These are phyloP conservation scores for Artemisia annua DNA, from an alignment of 129 eudicot genomes.

Conservation along the genomic window DNA sequence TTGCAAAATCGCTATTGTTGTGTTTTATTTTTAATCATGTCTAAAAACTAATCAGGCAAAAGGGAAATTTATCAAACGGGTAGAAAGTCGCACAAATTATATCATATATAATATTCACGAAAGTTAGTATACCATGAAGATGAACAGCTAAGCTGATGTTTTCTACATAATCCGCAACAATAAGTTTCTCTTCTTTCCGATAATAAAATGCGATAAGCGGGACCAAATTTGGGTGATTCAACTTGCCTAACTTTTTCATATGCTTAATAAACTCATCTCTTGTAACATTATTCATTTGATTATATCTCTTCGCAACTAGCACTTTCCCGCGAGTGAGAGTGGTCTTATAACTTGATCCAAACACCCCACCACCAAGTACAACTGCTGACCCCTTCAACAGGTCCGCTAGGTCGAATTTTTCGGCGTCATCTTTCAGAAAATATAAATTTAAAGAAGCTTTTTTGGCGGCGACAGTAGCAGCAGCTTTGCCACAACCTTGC, in stretches of 20 bases:
- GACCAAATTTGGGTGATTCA: constrained; percentile 62
- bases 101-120: background rate
- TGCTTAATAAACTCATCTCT: constrained; percentile 81
- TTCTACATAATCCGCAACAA: constrained; percentile 53
- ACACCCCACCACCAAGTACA: constrained; percentile 74
- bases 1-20: background rate
- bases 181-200: constrained; percentile 82
- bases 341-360: constrained; percentile 86
- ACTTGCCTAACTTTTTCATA: constrained; percentile 79
- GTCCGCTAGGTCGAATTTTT: constrained; percentile 68
- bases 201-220: constrained; percentile 77
- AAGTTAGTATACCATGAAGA: constrained; percentile 66
- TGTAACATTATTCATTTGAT: constrained; percentile 78
- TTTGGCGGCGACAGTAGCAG: constrained; percentile 15
- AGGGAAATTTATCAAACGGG: background rate
- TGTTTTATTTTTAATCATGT: background rate
- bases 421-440: constrained; percentile 58
- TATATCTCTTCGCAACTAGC: constrained; percentile 86
- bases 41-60: background rate
- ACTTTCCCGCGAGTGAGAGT: constrained; percentile 40
- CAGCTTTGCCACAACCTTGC: constrained; percentile 30
- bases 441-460: constrained; percentile 45
- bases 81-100: no score
- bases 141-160: constrained; percentile 78
- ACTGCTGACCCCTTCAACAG: constrained; percentile 82